Percentiles rank a stretch among this genome's conserved stretches.
Evolutionary conservation across 495 filamentous ascomycete genomes (phyloP).

Genomic region (Aspergillus baeticus): DNA sequence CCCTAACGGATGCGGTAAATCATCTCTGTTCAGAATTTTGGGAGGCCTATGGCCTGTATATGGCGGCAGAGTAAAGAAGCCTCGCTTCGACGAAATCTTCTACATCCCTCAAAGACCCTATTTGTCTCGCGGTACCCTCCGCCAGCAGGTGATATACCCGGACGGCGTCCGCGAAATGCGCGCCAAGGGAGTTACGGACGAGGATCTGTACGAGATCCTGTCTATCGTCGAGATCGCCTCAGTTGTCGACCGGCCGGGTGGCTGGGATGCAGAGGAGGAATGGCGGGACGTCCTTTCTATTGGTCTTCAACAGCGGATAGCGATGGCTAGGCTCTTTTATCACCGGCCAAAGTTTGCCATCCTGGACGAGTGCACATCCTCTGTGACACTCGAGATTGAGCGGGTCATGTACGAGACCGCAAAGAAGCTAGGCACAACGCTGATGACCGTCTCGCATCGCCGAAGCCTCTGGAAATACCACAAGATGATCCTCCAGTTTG

Average conservation of each 20-base stretch:
- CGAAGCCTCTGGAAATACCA: slow-evolving; percentile 96
- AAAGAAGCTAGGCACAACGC: slow-evolving; percentile 83
- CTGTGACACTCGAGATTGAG: slow-evolving; percentile 89
- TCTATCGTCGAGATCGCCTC: slow-evolving; percentile 76
- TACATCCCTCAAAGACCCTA: slow-evolving; percentile 98
- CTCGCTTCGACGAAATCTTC: slow-evolving; percentile 87
- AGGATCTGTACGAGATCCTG: slow-evolving; percentile 74
- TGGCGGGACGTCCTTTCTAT: slow-evolving; percentile 91
- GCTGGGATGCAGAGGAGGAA: slow-evolving; percentile 94
- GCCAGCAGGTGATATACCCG: slow-evolving; percentile 96
- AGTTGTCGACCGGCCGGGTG: slow-evolving; percentile 76
- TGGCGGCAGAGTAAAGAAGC: slow-evolving; percentile 87
- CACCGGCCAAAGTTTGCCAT: slow-evolving; percentile 88
- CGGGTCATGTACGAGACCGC: slow-evolving; percentile 96
- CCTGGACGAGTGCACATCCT: slow-evolving; percentile 93
- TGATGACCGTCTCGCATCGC: slow-evolving; percentile 94
- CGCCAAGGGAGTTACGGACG: slow-evolving; percentile 77
- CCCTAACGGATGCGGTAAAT: slow-evolving; percentile 97
- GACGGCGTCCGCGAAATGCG: slow-evolving; percentile 87
- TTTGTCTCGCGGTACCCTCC: slow-evolving; percentile 79
- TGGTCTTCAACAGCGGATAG: slow-evolving; percentile 93
- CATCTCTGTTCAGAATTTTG: slow-evolving; percentile 90
- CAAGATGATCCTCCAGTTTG: slow-evolving; percentile 89
- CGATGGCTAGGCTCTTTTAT: slow-evolving; percentile 96
- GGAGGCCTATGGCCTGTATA: slow-evolving; percentile 99